These are phyloP conservation scores for Aegilops sharonensis DNA, from an alignment of 176 grass and related monocot genomes.

Conservation along the genomic window DNA sequence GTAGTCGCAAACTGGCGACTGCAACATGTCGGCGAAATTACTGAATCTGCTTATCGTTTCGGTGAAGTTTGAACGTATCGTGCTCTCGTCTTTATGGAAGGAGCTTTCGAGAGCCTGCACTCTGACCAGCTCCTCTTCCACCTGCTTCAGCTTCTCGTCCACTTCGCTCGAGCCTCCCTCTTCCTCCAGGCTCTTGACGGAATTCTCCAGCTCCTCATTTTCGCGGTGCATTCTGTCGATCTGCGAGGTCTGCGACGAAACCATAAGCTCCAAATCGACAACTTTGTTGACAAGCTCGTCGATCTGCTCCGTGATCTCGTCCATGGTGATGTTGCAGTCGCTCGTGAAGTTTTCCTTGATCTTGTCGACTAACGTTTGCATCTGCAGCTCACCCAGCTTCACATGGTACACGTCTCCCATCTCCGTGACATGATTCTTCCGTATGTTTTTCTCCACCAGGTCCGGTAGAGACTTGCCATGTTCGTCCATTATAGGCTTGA, in stretches of 20 bases:
- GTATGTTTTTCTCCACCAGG: conserved; percentile 9
- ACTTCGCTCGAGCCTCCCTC: conserved; percentile 53
- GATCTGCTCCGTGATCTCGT: conserved; percentile 74
- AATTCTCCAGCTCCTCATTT: conserved; percentile 57
- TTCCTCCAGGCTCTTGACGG: conserved; percentile 54
- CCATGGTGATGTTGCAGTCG: conserved; percentile 53
- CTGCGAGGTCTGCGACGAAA: conserved; percentile 80
- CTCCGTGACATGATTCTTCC: conserved; percentile 24
- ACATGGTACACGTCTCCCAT: conserved; percentile 38
- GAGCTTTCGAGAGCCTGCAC: conserved; percentile 61
- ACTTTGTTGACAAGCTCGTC: conserved; percentile 86
- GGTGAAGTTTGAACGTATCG: conserved; percentile 52
- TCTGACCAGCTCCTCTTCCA: conserved; percentile 62
- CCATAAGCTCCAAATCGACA: conserved; percentile 75
- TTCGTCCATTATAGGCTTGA: conserved; percentile 45
- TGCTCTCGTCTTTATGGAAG: conserved; percentile 60
- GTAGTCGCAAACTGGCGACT: conserved; percentile 31
- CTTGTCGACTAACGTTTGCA: conserved; percentile 52
- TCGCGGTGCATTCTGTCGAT: conserved; percentile 66
- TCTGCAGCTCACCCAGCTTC: conserved; percentile 51
- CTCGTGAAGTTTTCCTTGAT: conserved; percentile 77
- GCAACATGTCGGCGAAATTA: conserved; percentile 65
- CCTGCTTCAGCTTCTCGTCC: conserved; percentile 52
- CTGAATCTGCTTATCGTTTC: conserved; percentile 57
- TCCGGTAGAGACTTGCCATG: conserved; percentile 42